A percentile compares a stretch with the other conserved stretches of the same genome.
These are phyloP conservation scores for Heterobasidion irregulare DNA, from an alignment of 1,284 basidiomycete genomes.

Conservation along the genomic window DNA sequence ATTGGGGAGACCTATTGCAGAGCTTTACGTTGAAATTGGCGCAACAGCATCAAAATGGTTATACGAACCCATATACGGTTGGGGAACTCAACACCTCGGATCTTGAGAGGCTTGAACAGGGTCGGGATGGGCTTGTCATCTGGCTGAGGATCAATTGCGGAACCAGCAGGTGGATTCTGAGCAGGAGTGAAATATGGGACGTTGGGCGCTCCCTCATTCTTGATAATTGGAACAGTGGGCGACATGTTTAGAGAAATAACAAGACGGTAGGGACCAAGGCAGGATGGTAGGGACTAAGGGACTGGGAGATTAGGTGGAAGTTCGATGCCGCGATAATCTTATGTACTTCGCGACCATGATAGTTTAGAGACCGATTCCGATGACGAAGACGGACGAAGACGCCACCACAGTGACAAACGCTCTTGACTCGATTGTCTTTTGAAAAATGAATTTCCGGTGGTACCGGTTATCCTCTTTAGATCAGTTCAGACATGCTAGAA, in stretches of 20 bases:
- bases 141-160: slow-evolving; percentile 33
- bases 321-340: not conserved
- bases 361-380: not conserved
- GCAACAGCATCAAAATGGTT: not conserved
- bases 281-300: not conserved
- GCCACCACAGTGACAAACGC: too few species aligned
- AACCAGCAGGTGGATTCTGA: slow-evolving; percentile 41
- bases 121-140: slow-evolving; percentile 37
- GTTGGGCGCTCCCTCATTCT: slow-evolving; percentile 27
- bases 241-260: not conserved
- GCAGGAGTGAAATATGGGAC: slow-evolving; percentile 47
- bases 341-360: not conserved
- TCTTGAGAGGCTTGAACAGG: slow-evolving; percentile 58
- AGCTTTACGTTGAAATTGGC: too few species aligned
- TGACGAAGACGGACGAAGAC: too few species aligned
- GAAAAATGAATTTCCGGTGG: too few species aligned
- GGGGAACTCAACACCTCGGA: slow-evolving; percentile 55
- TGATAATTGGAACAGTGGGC: not conserved
- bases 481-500: too few species aligned
- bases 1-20: slow-evolving; percentile 42
- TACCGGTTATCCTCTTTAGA: too few species aligned
- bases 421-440: too few species aligned
- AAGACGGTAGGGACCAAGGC: not conserved
- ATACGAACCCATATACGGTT: slow-evolving; percentile 51
- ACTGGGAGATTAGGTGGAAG: not conserved